phyloP scores from a whole-genome alignment of 345 rosid species.

The Cardamine occulta region DNA sequence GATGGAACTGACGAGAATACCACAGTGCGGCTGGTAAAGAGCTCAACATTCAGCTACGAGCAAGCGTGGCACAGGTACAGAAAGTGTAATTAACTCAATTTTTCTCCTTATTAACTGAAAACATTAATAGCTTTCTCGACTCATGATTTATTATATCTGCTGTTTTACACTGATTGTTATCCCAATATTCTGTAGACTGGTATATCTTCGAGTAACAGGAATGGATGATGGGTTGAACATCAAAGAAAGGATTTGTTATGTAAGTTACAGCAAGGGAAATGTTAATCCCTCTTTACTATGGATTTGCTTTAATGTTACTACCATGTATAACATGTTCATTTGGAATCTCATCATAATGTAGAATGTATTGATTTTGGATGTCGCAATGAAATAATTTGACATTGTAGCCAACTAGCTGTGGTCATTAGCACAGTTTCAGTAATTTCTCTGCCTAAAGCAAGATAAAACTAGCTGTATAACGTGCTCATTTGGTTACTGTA shows the following conservation, averaged over 20 bases:
- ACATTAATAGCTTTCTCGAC: conserved; percentile 1
- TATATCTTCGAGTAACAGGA: conserved; percentile 89
- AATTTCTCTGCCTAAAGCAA: too few species aligned
- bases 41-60: conserved; percentile 95
- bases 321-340: too few species aligned
- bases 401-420: too few species aligned
- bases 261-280: conserved; percentile 44
- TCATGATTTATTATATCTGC: conserved; percentile 2
- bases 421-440: too few species aligned
- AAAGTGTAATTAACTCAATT: conserved; percentile 3
- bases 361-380: too few species aligned
- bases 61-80: conserved; percentile 98
- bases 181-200: conserved; percentile 59
- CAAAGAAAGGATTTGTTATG: conserved; percentile 88
- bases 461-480: neutral
- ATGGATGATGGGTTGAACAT: conserved; percentile 87
- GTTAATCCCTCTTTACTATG: conserved; percentile 3
- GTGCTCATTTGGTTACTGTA: conserved; percentile 11
- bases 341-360: too few species aligned
- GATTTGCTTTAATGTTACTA: neutral
- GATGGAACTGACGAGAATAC: conserved; percentile 69
- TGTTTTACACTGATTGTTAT: conserved; percentile 5
- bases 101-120: neutral
- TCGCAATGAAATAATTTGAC: too few species aligned
- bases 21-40: conserved; percentile 74